A percentile compares a stretch with the other conserved stretches of the same genome.
These are phyloP conservation scores for Oryza meyeriana DNA, from an alignment of 176 grass and related monocot species.

Conservation along the genomic window DNA sequence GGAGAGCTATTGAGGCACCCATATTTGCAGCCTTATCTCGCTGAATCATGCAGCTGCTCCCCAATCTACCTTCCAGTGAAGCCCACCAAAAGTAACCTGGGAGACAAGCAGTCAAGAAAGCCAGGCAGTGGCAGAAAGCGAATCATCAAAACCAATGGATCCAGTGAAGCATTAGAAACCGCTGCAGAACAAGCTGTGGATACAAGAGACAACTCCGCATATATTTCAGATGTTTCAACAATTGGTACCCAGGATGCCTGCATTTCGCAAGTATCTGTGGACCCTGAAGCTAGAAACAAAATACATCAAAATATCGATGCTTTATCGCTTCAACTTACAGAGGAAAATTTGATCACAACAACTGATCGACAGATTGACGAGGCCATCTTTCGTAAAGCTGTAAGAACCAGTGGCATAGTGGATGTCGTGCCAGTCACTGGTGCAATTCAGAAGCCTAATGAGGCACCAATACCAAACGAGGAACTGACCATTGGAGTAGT, in stretches of 20 bases:
- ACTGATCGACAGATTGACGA: constrained; percentile 37
- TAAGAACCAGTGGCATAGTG: constrained; percentile 26
- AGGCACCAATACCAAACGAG: constrained; percentile 46
- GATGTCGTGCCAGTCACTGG: not conserved
- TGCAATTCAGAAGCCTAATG: constrained; percentile 23
- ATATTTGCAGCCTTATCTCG: constrained; percentile 65
- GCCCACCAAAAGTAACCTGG: constrained; percentile 46
- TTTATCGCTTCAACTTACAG: constrained; percentile 22
- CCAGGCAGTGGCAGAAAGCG: constrained; percentile 40
- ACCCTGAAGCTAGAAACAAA: constrained; percentile 27
- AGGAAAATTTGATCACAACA: constrained; percentile 16
- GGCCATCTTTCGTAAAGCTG: constrained; percentile 26
- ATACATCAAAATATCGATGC: not conserved
- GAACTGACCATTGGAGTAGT: constrained; percentile 44
- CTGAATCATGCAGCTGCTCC: constrained; percentile 60
- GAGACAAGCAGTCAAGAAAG: constrained; percentile 55
- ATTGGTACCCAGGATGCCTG: constrained; percentile 42
- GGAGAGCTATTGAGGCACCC: constrained; percentile 70
- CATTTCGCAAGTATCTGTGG: constrained; percentile 24
- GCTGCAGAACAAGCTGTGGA: constrained; percentile 31
- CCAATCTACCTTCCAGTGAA: constrained; percentile 77
- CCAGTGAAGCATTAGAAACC: constrained; percentile 27
- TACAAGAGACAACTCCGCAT: constrained; percentile 26
- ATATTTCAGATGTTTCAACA: constrained; percentile 44
- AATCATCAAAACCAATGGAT: constrained; percentile 32